A percentile compares a stretch with the other conserved stretches of the same genome.
Evolutionary conservation across 176 grass and related monocot genomes (phyloP).

Genomic region (Juncus inflexus): DNA sequence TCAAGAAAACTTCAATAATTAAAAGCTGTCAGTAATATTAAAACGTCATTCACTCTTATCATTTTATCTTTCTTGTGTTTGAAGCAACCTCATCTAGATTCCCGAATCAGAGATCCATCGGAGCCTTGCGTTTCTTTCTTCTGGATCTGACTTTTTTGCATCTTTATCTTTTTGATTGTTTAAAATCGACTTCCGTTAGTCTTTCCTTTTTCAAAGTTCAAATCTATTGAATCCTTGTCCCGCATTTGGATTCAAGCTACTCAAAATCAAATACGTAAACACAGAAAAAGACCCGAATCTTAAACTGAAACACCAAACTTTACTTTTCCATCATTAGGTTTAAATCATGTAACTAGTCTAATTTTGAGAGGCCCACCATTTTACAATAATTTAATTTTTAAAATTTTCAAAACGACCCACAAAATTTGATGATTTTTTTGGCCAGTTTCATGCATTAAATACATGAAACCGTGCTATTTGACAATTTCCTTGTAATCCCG

Average conservation of each 20-base stretch:
- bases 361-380: too few species aligned
- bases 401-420: too few species aligned
- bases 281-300: constrained; percentile 2
- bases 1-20: constrained; percentile 52
- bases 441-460: too few species aligned
- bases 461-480: too few species aligned
- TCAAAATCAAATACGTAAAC: neutral
- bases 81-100: constrained; percentile 43
- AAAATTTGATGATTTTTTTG: too few species aligned
- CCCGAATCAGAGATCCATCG: constrained; percentile 61
- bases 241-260: constrained; percentile 18
- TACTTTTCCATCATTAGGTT: neutral
- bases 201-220: neutral
- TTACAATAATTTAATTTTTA: too few species aligned
- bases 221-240: constrained; percentile 30
- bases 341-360: too few species aligned
- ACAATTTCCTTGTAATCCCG: too few species aligned
- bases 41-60: constrained; percentile 60
- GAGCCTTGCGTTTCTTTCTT: constrained; percentile 24
- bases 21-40: neutral
- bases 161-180: constrained; percentile 16
- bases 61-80: constrained; percentile 64
- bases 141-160: constrained; percentile 20
- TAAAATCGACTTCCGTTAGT: neutral
- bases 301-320: constrained; percentile 6